Evolutionary conservation across 768 basidiomycete species (phyloP).

Genomic region (Gymnopilus dilepis): DNA sequence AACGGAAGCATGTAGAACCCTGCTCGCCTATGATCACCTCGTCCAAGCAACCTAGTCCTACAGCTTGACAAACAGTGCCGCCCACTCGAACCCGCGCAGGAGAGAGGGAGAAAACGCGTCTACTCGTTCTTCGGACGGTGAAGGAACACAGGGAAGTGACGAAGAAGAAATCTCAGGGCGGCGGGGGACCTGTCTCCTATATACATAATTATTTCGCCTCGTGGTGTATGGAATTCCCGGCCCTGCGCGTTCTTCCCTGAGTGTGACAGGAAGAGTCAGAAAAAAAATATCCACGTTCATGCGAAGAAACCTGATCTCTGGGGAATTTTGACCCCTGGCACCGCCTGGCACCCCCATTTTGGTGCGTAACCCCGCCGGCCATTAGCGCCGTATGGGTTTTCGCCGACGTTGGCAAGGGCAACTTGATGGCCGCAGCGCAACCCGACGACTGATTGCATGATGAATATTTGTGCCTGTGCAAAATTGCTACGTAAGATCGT

Average conservation of each 20-base stretch:
- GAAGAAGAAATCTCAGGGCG: not conserved
- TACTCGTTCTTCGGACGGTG: constrained; percentile 1
- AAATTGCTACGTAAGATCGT: not conserved
- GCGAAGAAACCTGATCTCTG: not conserved
- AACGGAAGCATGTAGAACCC: constrained; percentile 53
- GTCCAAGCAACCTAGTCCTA: constrained; percentile 4
- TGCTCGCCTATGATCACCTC: not conserved
- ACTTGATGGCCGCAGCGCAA: not conserved
- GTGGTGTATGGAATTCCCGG: constrained; percentile 2
- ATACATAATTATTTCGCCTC: constrained; percentile 5
- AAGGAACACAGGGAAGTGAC: constrained; percentile 1
- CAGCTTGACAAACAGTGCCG: constrained; percentile 2
- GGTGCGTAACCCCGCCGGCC: not conserved
- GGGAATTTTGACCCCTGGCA: not conserved
- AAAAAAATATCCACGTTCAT: constrained; percentile 6
- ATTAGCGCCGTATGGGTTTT: constrained; percentile 2
- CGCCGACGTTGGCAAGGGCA: constrained; percentile 3
- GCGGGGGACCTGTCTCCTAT: not conserved
- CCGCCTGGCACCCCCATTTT: not conserved
- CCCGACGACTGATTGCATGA: not conserved
- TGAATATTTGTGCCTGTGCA: constrained; percentile 4
- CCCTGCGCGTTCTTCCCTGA: constrained; percentile 1
- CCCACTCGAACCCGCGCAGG: not conserved
- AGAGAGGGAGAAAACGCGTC: constrained; percentile 4
- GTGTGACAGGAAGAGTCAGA: constrained; percentile 4